These are phyloP conservation scores for Dioszegia crocea DNA, from an alignment of 768 basidiomycete species.

Conservation along the genomic window DNA sequence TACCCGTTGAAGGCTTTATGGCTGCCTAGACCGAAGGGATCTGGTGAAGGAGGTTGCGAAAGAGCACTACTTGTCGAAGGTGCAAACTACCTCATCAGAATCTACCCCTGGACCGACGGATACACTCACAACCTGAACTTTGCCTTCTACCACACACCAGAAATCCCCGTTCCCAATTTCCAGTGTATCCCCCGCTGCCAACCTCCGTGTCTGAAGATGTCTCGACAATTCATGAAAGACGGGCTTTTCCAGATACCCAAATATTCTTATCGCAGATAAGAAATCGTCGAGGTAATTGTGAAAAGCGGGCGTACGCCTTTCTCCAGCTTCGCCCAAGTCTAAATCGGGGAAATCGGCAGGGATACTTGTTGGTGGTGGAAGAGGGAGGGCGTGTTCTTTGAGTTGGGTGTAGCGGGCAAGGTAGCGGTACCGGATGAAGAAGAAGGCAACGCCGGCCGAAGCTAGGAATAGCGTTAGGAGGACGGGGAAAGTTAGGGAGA, in stretches of 20 bases:
- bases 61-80: constrained; percentile 58
- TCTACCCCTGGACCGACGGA: constrained; percentile 26
- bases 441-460: constrained; percentile 66
- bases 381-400: constrained; percentile 45
- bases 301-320: constrained; percentile 58
- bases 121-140: constrained; percentile 83
- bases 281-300: constrained; percentile 98
- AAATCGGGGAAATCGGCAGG: constrained; percentile 60
- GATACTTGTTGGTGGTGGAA: constrained; percentile 28
- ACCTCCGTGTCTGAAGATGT: constrained; percentile 88
- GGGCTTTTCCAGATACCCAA: constrained; percentile 96
- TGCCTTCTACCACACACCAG: constrained; percentile 98
- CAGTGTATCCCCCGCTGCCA: constrained; percentile 93
- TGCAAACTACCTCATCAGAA: constrained; percentile 28
- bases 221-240: constrained; percentile 97
- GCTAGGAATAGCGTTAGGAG: constrained; percentile 72
- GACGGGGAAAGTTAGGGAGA: constrained; percentile 84
- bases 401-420: constrained; percentile 52
- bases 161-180: constrained; percentile 65
- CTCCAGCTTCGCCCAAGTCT: constrained; percentile 57
- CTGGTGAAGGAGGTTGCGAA: constrained; percentile 26
- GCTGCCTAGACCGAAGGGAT: constrained; percentile 10
- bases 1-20: constrained; percentile 80
- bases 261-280: constrained; percentile 89
- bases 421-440: constrained; percentile 66